Evolutionary conservation across 768 basidiomycete genomes (phyloP), one percentile per base, ranked within the genome.

Genomic region (Boletus speciosus): DNA sequence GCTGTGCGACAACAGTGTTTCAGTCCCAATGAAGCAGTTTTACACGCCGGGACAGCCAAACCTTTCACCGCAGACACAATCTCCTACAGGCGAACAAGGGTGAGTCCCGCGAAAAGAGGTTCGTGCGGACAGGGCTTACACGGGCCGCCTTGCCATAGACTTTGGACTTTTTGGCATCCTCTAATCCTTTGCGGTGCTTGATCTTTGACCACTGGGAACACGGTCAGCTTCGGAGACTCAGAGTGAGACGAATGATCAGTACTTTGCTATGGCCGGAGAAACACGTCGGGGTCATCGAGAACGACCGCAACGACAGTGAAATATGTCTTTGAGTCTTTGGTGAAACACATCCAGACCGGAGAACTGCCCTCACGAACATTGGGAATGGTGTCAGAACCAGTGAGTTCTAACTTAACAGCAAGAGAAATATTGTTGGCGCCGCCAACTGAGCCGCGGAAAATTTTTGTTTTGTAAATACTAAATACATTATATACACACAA

Each of bases 181-280:
- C 81, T n/a, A 75, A 70, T 16, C 83, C 86, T 62, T 88, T 88
- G 63, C 76, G 80, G 51, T 84, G 78, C 64, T 86, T 86, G 63
- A 88, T 88, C 77, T 88, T 88, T 0, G 86, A 86, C 86, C 85
- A 88, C 86, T 88, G 55, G 32, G 8, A 4, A 43, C 12, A 12
- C 3, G 32, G 53, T 67, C 54, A 55, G 49, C 23, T 15, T 46
- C 31, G 51, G 27, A 31, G 36, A 44, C 34, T 40, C 16, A 41
- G 34, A 21, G 23, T 15, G 23, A 29, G 45, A 38, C 15, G 37
- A 36, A 45, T 10, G 34, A 6, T 2, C 3, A 10, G 39, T 51
- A 77, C 77, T 63, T 77, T 77, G 65, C 63, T 77, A 49, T 78
- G 76, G 34, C 77, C 76, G 1, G 76, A 67, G 14, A 67, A 53